Conservation (phyloP, 345 rosid species). For the Conringia planisiliqua region DNA sequence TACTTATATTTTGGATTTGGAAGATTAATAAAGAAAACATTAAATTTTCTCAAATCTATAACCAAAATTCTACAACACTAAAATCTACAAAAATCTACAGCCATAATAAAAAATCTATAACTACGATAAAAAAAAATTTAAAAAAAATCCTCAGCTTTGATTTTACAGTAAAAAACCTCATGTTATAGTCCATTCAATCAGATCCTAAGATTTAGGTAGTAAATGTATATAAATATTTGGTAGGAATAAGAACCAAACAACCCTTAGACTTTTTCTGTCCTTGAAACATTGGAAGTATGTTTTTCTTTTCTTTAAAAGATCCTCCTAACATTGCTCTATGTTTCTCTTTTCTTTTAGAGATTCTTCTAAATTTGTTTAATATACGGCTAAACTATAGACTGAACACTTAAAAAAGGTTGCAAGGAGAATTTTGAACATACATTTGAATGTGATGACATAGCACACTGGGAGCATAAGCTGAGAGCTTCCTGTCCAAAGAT, state of each 20-base stretch:
- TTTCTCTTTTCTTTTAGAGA: neutral
- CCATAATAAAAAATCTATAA: no score
- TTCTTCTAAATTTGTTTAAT: neutral
- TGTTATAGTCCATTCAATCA: no score
- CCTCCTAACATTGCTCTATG: neutral
- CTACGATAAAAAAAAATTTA: no score
- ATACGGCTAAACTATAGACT: neutral
- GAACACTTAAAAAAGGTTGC: neutral
- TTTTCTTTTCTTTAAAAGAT: neutral
- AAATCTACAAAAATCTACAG: no score
- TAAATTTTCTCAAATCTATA: no score
- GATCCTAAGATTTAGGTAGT: neutral
- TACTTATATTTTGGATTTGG: no score
- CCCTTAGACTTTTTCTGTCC: conserved; percentile 18
- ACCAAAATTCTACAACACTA: no score
- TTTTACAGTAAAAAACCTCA: no score
- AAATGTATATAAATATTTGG: neutral
- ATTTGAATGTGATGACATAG: conserved; percentile 8
- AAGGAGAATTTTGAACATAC: neutral
- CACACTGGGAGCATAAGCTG: neutral
- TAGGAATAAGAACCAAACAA: conserved; percentile 23
- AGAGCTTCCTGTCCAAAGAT: neutral
- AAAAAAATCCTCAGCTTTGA: no score
- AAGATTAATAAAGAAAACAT: no score
- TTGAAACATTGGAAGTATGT: neutral